Base-by-base conservation (phyloP, 441 rosid genomes). In the Jatropha multifida region DNA sequence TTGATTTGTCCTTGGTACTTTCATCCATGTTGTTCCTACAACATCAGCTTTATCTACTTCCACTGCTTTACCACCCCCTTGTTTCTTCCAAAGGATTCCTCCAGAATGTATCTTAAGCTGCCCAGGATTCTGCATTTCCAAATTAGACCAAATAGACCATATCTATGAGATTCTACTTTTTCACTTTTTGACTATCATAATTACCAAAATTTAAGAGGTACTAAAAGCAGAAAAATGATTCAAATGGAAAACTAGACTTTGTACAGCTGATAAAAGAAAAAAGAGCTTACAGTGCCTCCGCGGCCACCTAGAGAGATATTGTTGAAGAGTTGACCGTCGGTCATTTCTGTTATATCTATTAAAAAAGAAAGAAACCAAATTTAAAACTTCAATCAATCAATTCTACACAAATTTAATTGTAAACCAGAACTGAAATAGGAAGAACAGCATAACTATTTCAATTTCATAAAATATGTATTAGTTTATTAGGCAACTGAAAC, bases 11-110 rank as follows among this genome's bases (percentile, higher is more conserved):
- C 92, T 85, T 2, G 99, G 98, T 60, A 95, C 93, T 77, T 90
- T 92, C 94, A 83, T 95, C 99, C 98, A 95, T 69, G 93, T 81
- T 62, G 93, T 79, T 67, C 90, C 90, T 0, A 77, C 82, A 75
- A 95, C 85, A 79, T 93, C 97, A 70, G 90, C 76, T 82, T 90
- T 92, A 69, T 90, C 97, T 49, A 95, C 97, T 86, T 93, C 98
- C 32, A 93, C 96, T 62, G 94, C 92, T 81, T 93, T 95, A 37
- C 98, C 99, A 72, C 99, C 99, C 26, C 97, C 99, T 83, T 83
- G 94, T 82, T 94, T 95, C 94, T 92, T 95, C 99, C 99, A 95
- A 71, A 80, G 79, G 61, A 95, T 90, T 0, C 98, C 97, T 68
- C 96, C 92, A 0, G 93, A 84, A 79, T 68, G 79, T 15, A 95